Conservation (phyloP, 306 rosid species). For the Corylus americana region DNA sequence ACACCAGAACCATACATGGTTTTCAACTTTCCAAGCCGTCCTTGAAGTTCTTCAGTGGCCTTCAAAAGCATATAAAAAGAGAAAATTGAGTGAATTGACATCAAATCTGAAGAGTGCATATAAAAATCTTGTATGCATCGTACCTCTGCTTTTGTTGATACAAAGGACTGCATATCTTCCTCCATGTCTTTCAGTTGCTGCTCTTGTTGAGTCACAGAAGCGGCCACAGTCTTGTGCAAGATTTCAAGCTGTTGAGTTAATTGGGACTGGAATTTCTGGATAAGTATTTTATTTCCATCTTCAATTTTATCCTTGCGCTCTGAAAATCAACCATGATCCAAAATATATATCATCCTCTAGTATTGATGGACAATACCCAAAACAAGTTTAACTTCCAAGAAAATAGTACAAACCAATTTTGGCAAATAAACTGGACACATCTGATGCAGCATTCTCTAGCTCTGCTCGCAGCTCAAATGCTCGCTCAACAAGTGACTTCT, state of each 20-base stretch:
- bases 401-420: slow-evolving; percentile 74
- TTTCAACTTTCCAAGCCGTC: slow-evolving; percentile 71
- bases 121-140: slow-evolving; percentile 23
- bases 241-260: slow-evolving; percentile 88
- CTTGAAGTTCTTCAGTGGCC: slow-evolving; percentile 93
- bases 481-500: slow-evolving; percentile 81
- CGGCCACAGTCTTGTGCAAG: slow-evolving; percentile 90
- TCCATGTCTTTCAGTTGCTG: slow-evolving; percentile 91
- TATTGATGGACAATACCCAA: slow-evolving; percentile 4
- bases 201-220: slow-evolving; percentile 87
- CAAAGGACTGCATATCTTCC: slow-evolving; percentile 89
- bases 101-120: slow-evolving; percentile 12
- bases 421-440: slow-evolving; percentile 79
- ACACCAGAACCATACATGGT: slow-evolving; percentile 82
- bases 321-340: slow-evolving; percentile 26
- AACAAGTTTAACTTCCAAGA: background rate
- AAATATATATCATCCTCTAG: slow-evolving; percentile 11
- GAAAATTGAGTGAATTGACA: background rate
- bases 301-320: slow-evolving; percentile 94
- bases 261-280: slow-evolving; percentile 74
- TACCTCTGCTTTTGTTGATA: slow-evolving; percentile 79
- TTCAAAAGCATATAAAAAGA: slow-evolving; percentile 39
- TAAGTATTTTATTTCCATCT: slow-evolving; percentile 73
- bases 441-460: slow-evolving; percentile 96
- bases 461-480: slow-evolving; percentile 89